Evolutionary conservation across 768 basidiomycete species (phyloP), one percentile per base, ranked within the genome.

Genomic region (Tylopilus plumbeoviolaceoides): DNA sequence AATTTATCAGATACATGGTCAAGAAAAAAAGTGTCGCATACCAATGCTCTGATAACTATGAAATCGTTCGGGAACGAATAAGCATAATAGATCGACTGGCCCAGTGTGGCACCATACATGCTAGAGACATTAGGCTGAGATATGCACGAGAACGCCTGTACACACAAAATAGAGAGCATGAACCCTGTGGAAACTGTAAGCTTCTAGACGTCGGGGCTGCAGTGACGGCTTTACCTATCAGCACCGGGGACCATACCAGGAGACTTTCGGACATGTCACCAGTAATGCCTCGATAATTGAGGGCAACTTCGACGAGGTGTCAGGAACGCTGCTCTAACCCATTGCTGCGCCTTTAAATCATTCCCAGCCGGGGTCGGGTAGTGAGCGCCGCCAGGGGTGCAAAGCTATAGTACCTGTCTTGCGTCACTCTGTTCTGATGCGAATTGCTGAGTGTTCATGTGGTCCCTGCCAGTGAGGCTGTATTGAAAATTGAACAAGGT

Each of bases 61-160:
- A 30, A 12, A 20, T 57, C 56, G 8, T 54, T 30, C 12, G 56
- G 53, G 36, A 57, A 57, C 36, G 21, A 57, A 20, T 40, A 23
- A 7, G 8, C 33, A 31, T 57, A 57, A 42, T 30, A 57, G 23
- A 57, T 40, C 18, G 53, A 50, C 41, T 54, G 56, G 18, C 53
- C 53, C 10, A 57, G 12, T 8, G 56, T 25, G 12, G 10, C 44
- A 28, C 56, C 56, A 25, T 57, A 57, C 53, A 57, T 50, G 25
- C 56, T 57, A 20, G n/a, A 43, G 49, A n/a, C 6, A 14, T 44
- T 20, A 27, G 28, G 10, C 21, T 20, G 7, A 11, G 20, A 36
- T 17, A 8, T 4, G 25, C 14, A 28, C 8, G 8, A 17, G 11
- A 6, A 28, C 10, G 39, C 36, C 25, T 15, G 28, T 11, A 44